Base-by-base conservation (phyloP, 2,329 filamentous ascomycete species). In the Neonectria magnoliae region DNA sequence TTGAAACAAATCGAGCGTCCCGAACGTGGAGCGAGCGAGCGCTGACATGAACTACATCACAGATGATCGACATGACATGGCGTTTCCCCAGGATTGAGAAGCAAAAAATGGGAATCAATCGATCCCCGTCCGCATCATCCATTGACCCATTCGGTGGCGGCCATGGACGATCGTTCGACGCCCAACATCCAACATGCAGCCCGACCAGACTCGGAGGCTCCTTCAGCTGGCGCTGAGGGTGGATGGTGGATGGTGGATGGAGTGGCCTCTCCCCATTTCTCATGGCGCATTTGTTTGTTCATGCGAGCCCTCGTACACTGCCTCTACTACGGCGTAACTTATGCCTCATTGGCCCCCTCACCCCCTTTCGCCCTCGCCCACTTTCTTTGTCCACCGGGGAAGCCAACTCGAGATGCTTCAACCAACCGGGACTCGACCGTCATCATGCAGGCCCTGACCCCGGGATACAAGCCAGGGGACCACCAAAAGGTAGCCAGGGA, bases 391-490 rank as follows among this genome's bases (percentile, higher is more conserved):
- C 61, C 55, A 36, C 55, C 50, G 42, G 50, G 52, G 53, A 63
- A 55, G 42, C 61, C 66, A 69, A 65, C 64, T 61, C 54, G 57
- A 65, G 31, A 62, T 54, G 44, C 56, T 52, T 65, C 55, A 50
- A 59, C 66, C 71, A 73, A 72, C 69, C 64, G 68, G 64, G 66
- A 65, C 45, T 42, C 51, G 58, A 29, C 67, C 66, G 64, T 56
- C 64, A 38, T 61, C 56, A 63, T 71, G 62, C 65, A 71, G 58
- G 69, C 54, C 59, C n/a, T 64, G 63, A 60, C 68, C 71, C 68
- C 65, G 57, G 60, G 47, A 60, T 55, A 54, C 54, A 58, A 58
- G 52, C 50, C 53, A 54, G 44, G 47, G n/a, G n/a, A 42, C 56
- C 41, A 53, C 58, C 60, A 53, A 50, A 45, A 31, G 29, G 33